Conservation (phyloP, 345 rosid species). For the Geranium brycei region DNA sequence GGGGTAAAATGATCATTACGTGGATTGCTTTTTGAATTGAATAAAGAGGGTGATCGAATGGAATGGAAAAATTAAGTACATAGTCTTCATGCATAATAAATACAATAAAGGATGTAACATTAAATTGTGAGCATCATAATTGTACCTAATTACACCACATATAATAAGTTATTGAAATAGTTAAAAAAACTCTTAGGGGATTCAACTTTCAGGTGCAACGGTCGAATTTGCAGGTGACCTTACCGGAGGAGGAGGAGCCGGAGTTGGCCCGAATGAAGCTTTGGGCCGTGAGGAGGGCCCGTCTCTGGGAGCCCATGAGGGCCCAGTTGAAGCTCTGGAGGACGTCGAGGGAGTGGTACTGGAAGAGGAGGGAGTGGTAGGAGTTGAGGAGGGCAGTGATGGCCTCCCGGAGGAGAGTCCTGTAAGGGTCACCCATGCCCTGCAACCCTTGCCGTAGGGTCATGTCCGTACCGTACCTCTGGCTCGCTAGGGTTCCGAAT, state of each 20-base stretch:
- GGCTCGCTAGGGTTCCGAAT: slow-evolving; percentile 47
- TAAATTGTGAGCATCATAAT: no score
- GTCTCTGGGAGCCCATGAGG: slow-evolving; percentile 40
- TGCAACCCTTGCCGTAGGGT: slow-evolving; percentile 50
- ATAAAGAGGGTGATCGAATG: no score
- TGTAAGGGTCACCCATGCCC: slow-evolving; percentile 64
- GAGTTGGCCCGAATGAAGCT: slow-evolving; percentile 64
- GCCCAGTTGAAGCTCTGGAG: slow-evolving; percentile 44
- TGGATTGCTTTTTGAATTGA: no score
- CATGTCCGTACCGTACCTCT: slow-evolving; percentile 46
- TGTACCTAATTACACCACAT: no score
- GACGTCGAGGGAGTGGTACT: slow-evolving; percentile 35
- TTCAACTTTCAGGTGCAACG: slow-evolving; percentile 10
- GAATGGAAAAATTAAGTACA: no score
- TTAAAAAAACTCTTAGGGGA: no score
- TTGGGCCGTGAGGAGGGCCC: slow-evolving; percentile 44
- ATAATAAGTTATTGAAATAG: no score
- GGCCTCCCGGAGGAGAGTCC: slow-evolving; percentile 65
- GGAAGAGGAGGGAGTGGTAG: slow-evolving; percentile 50
- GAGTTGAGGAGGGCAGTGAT: slow-evolving; percentile 81
- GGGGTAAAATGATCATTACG: no score
- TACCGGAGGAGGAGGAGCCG: slow-evolving; percentile 33
- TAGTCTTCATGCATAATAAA: no score
- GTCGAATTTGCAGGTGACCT: slow-evolving; percentile 27
- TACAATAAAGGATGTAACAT: no score